Percentiles rank a stretch among this genome's conserved stretches.
These are phyloP conservation scores for Tetrahymena elliotti DNA, from an alignment of 73 alveolate species.

Conservation along the genomic window DNA sequence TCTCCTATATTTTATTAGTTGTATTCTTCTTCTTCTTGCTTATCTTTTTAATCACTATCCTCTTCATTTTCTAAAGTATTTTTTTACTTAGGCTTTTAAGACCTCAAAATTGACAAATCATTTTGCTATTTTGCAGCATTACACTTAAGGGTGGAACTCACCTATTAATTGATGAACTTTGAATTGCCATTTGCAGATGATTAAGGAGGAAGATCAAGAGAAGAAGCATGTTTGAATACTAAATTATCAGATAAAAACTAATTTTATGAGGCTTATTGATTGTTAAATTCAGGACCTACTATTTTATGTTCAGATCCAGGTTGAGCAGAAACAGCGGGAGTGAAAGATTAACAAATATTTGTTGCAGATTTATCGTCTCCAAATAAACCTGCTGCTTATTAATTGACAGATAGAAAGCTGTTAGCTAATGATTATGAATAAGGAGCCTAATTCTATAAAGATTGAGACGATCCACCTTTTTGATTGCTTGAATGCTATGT, in stretches of 20 bases:
- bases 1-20: not conserved
- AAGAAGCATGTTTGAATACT: not conserved
- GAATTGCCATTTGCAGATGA: not conserved
- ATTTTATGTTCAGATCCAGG: not conserved
- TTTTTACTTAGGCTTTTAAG: not conserved
- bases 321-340: not conserved
- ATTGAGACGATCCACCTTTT: not conserved
- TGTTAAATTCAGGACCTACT: not conserved
- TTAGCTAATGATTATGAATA: not conserved
- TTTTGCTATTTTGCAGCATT: not conserved
- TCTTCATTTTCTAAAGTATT: not conserved
- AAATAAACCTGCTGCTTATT: not conserved
- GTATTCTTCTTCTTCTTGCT: not conserved
- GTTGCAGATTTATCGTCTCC: not conserved
- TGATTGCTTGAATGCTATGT: not conserved
- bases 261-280: not conserved
- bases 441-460: not conserved
- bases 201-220: not conserved
- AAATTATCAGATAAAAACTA: not conserved
- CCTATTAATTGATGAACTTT: not conserved
- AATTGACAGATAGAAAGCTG: not conserved
- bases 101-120: not conserved
- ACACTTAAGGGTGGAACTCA: not conserved
- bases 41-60: not conserved
- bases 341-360: not conserved